phyloP scores from a whole-genome alignment of 2,329 filamentous ascomycete species.

The Aspergillus chevalieri region DNA sequence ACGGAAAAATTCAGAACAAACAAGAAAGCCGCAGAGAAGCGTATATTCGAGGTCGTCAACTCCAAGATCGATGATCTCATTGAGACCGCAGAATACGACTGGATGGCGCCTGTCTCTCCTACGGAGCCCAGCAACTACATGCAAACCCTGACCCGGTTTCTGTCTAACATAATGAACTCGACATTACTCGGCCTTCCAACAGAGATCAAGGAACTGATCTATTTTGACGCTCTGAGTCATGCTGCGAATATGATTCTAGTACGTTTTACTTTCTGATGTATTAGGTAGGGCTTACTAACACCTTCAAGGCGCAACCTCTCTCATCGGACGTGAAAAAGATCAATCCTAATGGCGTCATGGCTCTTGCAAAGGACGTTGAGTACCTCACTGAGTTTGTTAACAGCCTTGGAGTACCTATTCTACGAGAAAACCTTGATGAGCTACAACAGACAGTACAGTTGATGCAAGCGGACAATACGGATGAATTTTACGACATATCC shows the following conservation, averaged over 20 bases:
- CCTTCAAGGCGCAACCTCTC: constrained; percentile 62
- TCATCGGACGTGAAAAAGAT: constrained; percentile 75
- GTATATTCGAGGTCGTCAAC: constrained; percentile 97
- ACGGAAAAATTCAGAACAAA: constrained; percentile 81
- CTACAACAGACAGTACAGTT: constrained; percentile 86
- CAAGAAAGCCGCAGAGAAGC: constrained; percentile 93
- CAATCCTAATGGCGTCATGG: constrained; percentile 75
- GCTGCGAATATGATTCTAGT: constrained; percentile 80
- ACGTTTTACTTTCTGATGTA: constrained; percentile 23
- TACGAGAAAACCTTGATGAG: constrained; percentile 85
- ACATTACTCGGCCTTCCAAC: constrained; percentile 88
- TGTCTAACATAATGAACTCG: constrained; percentile 94
- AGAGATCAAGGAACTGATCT: constrained; percentile 95
- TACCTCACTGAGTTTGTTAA: constrained; percentile 84
- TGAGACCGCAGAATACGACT: constrained; percentile 96
- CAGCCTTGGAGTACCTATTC: constrained; percentile 77
- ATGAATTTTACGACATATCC: constrained; percentile 92
- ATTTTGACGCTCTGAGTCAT: constrained; percentile 91
- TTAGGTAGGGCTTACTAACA: constrained; percentile 2
- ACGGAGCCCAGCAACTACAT: constrained; percentile 86
- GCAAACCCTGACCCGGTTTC: constrained; percentile 84
- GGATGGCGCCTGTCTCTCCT: constrained; percentile 59
- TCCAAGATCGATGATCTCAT: constrained; percentile 97
- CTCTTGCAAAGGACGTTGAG: constrained; percentile 73
- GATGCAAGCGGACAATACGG: constrained; percentile 80